Base-by-base conservation (phyloP, 2,329 filamentous ascomycete genomes). In the Cyclaneusma minus region DNA sequence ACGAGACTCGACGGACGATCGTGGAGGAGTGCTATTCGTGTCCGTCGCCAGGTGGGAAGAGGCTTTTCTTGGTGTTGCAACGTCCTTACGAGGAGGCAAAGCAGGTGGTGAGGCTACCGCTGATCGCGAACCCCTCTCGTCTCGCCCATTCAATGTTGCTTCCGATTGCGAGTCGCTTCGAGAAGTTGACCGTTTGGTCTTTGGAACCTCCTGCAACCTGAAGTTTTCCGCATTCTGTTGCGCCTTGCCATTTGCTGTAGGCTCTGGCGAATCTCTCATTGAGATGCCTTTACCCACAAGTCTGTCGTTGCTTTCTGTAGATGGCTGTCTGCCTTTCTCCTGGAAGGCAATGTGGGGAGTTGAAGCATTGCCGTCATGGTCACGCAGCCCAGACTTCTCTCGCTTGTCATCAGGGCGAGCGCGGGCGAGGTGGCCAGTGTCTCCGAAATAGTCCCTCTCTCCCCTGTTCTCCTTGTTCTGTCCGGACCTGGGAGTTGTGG, bases 301-400 rank as follows among this genome's bases (percentile, higher is more conserved):
- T 54, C 64, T 40, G 52, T 62, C 35, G 45, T 51, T 30, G 56
- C 54, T 25, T 54, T 75, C 68, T 3, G 71, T 68, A 1, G 72
- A 73, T 4, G 62, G 52, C 33, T 70, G 63, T 22, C 79, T 68
- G 2, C 70, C 69, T 50, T 85, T 89, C 42, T 92, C 82, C 48
- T 92, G 83, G 47, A 84, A 91, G 13, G 83, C 79, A 41, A 92
- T 92, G 43, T 93, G 84, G n/a, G 84, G 82, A 10, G 81, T 84
- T 3, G 72, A 66, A 32, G 56, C 48, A 22, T 64, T 63, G 10
- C 42, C 44, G 24, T 58, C 60, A n/a, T 39, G 32, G 3, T 36
- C 34, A 24, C 35, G 40, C 9, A 22, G 18, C 15, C 22, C 19
- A 9, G 20, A 7, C n/a, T 33, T 31, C 7, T 24, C 18, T 5